Evolutionary conservation across 2,329 filamentous ascomycete genomes (phyloP).

Genomic region (Metarhizium rileyi): DNA sequence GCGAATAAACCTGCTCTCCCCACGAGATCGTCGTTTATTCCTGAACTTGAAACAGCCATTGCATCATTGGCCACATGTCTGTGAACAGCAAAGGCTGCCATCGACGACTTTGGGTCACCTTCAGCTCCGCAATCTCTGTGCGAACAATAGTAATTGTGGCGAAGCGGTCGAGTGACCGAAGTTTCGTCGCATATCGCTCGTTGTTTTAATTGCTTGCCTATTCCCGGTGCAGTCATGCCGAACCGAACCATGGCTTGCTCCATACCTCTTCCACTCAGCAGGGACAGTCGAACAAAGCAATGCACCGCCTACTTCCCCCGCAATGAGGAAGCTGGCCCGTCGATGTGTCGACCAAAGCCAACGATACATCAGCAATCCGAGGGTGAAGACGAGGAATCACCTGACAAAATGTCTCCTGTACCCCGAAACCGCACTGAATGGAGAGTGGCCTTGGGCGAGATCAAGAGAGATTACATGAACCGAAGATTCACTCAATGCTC

Average conservation of each 20-base stretch:
- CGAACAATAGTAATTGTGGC: neutral
- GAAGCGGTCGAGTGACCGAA: neutral
- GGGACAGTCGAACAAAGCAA: constrained; percentile 2
- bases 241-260: constrained; percentile 17
- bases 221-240: neutral
- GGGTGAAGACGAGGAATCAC: neutral
- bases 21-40: neutral
- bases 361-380: neutral
- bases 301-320: constrained; percentile 1
- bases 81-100: neutral
- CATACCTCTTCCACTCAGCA: constrained; percentile 22
- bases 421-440: constrained; percentile 40
- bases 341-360: neutral
- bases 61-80: constrained; percentile 2
- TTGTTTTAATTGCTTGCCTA: neutral
- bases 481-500: constrained; percentile 44
- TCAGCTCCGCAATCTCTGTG: neutral
- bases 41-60: constrained; percentile 5
- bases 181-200: too few species aligned
- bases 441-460: constrained; percentile 38
- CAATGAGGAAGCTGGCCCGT: constrained; percentile 1
- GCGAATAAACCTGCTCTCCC: neutral
- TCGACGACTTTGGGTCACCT: neutral
- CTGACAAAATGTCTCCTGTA: neutral
- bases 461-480: constrained; percentile 44